A percentile compares a stretch with the other conserved stretches of the same genome.
Conservation (phyloP, 306 rosid species). For the Glycine tomentella region DNA sequence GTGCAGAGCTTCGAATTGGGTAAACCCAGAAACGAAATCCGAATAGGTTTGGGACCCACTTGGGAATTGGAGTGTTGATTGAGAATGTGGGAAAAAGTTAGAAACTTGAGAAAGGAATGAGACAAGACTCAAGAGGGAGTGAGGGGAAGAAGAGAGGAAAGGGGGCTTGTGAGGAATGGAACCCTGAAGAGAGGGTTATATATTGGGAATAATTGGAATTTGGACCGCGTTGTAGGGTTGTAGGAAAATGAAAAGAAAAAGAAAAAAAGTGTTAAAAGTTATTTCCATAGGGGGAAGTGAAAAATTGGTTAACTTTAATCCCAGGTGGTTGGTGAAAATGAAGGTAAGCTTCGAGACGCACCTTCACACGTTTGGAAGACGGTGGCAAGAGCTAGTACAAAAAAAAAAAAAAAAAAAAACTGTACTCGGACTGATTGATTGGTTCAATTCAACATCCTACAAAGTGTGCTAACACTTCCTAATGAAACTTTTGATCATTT, state of each 20-base stretch:
- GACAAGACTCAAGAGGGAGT: neutral
- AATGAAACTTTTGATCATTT: neutral
- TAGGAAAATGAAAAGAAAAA: constrained; percentile 16
- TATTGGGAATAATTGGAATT: constrained; percentile 50
- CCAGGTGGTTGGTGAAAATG: constrained; percentile 11
- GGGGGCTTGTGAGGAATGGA: neutral
- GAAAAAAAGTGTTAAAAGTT: constrained; percentile 13
- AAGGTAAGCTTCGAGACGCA: constrained; percentile 3
- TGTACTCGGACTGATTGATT: neutral
- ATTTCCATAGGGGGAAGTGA: neutral
- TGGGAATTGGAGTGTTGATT: neutral
- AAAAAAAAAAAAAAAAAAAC: no score
- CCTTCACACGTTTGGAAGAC: no score
- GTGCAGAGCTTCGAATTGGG: neutral
- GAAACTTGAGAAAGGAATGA: constrained; percentile 7
- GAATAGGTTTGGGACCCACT: constrained; percentile 25
- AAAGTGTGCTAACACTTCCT: neutral
- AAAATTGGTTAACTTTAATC: neutral
- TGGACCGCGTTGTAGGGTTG: constrained; percentile 62
- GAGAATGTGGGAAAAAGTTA: constrained; percentile 14
- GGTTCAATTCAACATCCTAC: neutral
- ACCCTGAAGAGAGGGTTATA: constrained; percentile 49
- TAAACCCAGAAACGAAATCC: neutral
- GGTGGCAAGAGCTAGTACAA: neutral
- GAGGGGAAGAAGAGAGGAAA: neutral